These are phyloP conservation scores for Phytophthora megakarya DNA, from an alignment of 352 stramenopile genomes.

Conservation along the genomic window DNA sequence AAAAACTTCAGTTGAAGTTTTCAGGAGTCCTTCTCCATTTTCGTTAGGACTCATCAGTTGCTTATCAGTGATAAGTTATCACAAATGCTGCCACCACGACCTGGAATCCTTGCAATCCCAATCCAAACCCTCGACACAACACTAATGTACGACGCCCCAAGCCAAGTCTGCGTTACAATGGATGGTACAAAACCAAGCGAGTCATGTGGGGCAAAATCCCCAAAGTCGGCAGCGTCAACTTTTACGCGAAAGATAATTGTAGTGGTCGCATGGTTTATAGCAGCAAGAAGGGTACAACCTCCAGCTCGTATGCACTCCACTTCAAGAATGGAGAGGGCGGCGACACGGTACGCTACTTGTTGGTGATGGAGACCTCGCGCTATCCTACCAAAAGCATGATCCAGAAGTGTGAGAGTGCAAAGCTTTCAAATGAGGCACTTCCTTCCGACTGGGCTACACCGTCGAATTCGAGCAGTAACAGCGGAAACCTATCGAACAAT, in stretches of 20 bases:
- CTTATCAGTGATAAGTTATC: no score
- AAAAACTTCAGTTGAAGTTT: no score
- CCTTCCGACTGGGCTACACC: no score
- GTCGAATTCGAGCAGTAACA: not conserved
- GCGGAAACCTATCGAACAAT: no score
- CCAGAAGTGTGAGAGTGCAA: constrained; percentile 1
- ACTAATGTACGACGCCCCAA: constrained; percentile 9
- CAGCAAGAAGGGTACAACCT: not conserved
- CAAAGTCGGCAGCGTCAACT: not conserved
- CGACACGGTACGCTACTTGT: constrained; percentile 2
- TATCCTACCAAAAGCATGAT: not conserved
- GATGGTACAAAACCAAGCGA: not conserved
- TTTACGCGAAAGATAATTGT: constrained; percentile 4
- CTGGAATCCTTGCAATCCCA: not conserved
- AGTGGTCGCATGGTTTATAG: not conserved
- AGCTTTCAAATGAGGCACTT: not conserved
- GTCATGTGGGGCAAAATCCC: constrained; percentile 10
- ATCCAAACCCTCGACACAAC: not conserved
- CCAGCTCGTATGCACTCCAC: not conserved
- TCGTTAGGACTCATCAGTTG: no score
- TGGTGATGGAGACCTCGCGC: not conserved
- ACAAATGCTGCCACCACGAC: no score
- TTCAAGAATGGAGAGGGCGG: not conserved
- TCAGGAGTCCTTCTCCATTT: no score
- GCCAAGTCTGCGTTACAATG: not conserved